Conservation (phyloP, 2,329 filamentous ascomycete species). For the Fusarium tuaranense region DNA sequence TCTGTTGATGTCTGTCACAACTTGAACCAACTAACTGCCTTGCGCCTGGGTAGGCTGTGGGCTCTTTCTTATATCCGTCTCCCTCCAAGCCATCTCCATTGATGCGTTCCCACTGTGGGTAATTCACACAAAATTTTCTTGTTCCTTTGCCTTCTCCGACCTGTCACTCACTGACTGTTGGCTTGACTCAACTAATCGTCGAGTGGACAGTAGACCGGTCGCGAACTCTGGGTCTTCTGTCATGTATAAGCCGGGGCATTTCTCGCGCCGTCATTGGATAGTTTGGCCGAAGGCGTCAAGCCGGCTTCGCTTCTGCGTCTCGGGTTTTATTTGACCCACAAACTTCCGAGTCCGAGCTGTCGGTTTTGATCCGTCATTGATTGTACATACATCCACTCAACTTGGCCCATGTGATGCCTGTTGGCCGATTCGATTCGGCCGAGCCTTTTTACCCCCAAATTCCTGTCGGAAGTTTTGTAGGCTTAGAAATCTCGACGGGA, state of each 20-base stretch:
- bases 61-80: slow-evolving; percentile 12
- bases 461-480: background rate
- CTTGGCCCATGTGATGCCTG: background rate
- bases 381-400: slow-evolving; percentile 3
- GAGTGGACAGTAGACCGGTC: slow-evolving; percentile 8
- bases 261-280: slow-evolving; percentile 19
- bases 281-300: slow-evolving; percentile 20
- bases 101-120: slow-evolving; percentile 24
- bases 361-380: background rate
- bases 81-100: slow-evolving; percentile 16
- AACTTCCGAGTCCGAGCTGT: slow-evolving; percentile 8
- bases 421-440: background rate
- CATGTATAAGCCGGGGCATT: slow-evolving; percentile 13
- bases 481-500: background rate
- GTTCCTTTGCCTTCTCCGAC: slow-evolving; percentile 2
- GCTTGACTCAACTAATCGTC: slow-evolving; percentile 13
- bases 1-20: background rate
- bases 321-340: slow-evolving; percentile 5
- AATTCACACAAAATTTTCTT: background rate
- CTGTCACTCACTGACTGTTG: slow-evolving; percentile 20
- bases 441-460: background rate
- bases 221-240: slow-evolving; percentile 6
- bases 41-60: background rate
- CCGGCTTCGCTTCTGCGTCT: background rate
- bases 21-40: background rate